Conservation (phyloP, 129 eudicot genomes). For the Heracleum sosnowskyi region DNA sequence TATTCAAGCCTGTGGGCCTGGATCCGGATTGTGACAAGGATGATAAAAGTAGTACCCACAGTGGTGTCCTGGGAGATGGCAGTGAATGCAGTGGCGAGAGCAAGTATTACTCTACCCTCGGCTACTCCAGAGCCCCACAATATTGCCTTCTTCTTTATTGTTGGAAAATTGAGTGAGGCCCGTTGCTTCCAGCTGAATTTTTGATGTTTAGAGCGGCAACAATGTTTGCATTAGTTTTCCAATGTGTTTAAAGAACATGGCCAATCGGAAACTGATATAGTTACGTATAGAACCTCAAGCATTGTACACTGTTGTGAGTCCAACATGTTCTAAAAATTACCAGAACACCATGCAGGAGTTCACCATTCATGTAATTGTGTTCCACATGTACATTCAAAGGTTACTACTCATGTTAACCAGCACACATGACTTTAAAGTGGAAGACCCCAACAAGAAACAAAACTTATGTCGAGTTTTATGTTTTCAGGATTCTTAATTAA, state of each 20-base stretch:
- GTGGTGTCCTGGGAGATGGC: constrained; percentile 14
- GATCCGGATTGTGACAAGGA: constrained; percentile 31
- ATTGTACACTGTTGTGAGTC: background rate
- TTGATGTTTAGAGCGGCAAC: background rate
- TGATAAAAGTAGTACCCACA: constrained; percentile 18
- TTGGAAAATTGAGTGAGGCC: constrained; percentile 67
- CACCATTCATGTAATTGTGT: background rate
- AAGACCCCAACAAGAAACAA: too few species aligned
- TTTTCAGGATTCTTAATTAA: background rate
- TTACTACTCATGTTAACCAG: too few species aligned
- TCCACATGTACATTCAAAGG: background rate
- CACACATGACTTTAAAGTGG: too few species aligned
- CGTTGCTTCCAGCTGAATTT: background rate
- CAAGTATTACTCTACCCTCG: constrained; percentile 39
- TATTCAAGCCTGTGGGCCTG: constrained; percentile 52
- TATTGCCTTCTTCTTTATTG: constrained; percentile 70
- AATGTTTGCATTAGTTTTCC: background rate
- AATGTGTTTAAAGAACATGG: background rate
- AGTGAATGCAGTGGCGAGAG: constrained; percentile 40
- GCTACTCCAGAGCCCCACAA: constrained; percentile 38
- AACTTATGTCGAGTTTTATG: too few species aligned
- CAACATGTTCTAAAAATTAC: background rate
- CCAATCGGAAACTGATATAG: background rate
- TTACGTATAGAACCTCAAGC: background rate
- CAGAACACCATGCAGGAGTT: background rate